Conservation (phyloP, 306 rosid genomes). For the Dryas drummondii region DNA sequence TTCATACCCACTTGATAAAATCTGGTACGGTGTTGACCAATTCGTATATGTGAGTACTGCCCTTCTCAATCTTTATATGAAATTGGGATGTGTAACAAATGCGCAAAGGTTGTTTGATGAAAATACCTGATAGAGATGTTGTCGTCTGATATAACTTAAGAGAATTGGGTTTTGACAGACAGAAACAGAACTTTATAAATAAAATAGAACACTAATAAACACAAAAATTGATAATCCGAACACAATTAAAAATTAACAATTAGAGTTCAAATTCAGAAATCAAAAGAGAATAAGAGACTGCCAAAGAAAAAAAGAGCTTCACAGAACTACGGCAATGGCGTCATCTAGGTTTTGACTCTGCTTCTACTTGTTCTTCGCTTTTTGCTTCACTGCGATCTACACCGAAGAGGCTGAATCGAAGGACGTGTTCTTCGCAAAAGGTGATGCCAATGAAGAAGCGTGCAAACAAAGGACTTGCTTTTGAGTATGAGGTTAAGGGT, state of each 20-base stretch:
- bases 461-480: slow-evolving; percentile 57
- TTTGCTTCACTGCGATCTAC: slow-evolving; percentile 31
- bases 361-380: slow-evolving; percentile 31
- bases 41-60: slow-evolving; percentile 59
- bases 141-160: slow-evolving; percentile 1
- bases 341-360: slow-evolving; percentile 34
- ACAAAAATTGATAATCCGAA: no score
- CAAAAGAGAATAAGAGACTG: neutral
- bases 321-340: slow-evolving; percentile 45
- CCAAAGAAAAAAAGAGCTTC: neutral
- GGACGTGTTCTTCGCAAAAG: slow-evolving; percentile 91
- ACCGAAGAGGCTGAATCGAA: slow-evolving; percentile 59
- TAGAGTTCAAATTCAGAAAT: no score
- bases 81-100: slow-evolving; percentile 40
- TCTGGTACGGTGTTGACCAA: slow-evolving; percentile 34
- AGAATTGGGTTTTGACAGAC: no score
- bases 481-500: slow-evolving; percentile 54
- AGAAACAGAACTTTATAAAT: no score
- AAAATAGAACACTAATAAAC: no score
- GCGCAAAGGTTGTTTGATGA: slow-evolving; percentile 62
- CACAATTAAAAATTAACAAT: no score
- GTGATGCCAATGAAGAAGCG: slow-evolving; percentile 73
- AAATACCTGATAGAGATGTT: slow-evolving; percentile 54
- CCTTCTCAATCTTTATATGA: slow-evolving; percentile 49
- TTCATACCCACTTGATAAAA: slow-evolving; percentile 52